A percentile compares a stretch with the other conserved stretches of the same genome.
These are phyloP conservation scores for Apophysomyces sp. DNA, from an alignment of 371 early-diverging fungal genomes.

Conservation along the genomic window DNA sequence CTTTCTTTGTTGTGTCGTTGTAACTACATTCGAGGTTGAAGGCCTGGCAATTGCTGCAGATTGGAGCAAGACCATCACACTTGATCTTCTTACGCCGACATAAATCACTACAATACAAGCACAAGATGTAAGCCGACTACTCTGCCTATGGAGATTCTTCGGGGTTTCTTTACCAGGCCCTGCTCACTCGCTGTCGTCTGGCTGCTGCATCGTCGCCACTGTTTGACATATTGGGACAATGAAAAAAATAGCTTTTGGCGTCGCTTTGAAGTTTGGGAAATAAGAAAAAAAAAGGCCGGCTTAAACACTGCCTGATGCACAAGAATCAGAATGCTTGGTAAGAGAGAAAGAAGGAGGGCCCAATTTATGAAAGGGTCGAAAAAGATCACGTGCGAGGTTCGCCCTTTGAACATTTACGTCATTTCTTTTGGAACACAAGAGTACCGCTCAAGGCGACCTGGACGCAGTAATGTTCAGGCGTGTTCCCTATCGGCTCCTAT, in stretches of 20 bases:
- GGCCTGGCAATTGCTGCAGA: conserved; percentile 51
- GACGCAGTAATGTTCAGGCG: too few relatives aligned
- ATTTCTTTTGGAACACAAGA: too few relatives aligned
- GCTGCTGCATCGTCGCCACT: conserved; percentile 12
- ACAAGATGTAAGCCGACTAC: background rate
- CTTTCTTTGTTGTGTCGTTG: conserved; percentile 48
- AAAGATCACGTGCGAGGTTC: background rate
- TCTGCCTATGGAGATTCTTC: background rate
- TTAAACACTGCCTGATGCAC: background rate
- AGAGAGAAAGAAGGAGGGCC: too few relatives aligned
- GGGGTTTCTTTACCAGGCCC: conserved; percentile 20
- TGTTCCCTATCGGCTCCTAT: background rate
- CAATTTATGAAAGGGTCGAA: too few relatives aligned
- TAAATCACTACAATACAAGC: conserved; percentile 39
- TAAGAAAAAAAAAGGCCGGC: background rate
- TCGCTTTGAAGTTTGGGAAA: background rate
- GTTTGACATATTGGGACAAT: conserved; percentile 3
- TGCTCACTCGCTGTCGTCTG: conserved; percentile 21
- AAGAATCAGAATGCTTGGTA: background rate
- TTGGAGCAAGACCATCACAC: conserved; percentile 55
- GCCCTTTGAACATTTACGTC: background rate
- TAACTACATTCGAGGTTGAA: conserved; percentile 42
- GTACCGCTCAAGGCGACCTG: too few relatives aligned
- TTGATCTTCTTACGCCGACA: conserved; percentile 68
- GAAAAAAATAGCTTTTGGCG: background rate